These are phyloP conservation scores for Eucalyptus cladocalyx DNA, from an alignment of 345 rosid genomes.

Conservation along the genomic window DNA sequence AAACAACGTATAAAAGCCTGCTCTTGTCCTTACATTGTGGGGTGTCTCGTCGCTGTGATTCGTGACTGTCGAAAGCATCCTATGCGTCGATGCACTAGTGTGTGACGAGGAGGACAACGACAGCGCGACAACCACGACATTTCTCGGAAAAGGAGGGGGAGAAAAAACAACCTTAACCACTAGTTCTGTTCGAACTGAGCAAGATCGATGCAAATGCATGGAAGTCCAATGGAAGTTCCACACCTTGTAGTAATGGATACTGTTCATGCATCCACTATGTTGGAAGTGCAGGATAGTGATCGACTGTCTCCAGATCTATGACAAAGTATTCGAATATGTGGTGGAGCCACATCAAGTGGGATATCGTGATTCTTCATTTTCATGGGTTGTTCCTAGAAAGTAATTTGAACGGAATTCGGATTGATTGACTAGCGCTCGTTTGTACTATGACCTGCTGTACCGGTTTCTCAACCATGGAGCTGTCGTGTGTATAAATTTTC, in stretches of 20 bases:
- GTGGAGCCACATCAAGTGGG: background rate
- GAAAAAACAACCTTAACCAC: background rate
- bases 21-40: background rate
- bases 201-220: background rate
- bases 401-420: background rate
- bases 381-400: background rate
- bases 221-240: background rate
- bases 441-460: background rate
- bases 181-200: background rate
- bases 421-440: background rate
- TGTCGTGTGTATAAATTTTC: background rate
- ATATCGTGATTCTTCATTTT: background rate
- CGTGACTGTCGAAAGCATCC: background rate
- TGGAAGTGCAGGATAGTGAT: background rate
- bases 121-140: background rate
- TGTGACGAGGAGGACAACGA: background rate
- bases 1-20: background rate
- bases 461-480: background rate
- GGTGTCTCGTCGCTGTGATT: background rate
- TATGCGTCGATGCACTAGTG: background rate
- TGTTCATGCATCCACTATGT: background rate
- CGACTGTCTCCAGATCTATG: background rate
- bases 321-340: background rate
- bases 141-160: background rate
- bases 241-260: background rate